Evolutionary conservation across 2,329 filamentous ascomycete species (phyloP).

Genomic region (Alternaria arborescens): DNA sequence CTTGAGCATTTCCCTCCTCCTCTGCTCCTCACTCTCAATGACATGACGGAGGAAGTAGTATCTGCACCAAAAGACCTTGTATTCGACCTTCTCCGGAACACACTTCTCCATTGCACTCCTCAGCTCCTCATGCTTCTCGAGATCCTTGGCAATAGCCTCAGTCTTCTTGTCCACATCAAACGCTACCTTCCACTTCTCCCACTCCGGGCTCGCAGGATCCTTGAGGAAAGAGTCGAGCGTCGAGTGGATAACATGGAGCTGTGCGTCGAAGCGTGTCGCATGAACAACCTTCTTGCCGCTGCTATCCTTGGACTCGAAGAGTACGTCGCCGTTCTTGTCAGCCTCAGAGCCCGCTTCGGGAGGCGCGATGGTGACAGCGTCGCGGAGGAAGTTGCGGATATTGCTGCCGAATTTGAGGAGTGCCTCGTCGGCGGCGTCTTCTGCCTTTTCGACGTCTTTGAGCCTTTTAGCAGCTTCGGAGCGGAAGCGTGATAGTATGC

Average conservation of each 20-base stretch:
- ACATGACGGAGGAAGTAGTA: conserved; percentile 96
- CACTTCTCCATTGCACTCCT: conserved; percentile 91
- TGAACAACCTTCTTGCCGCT: conserved; percentile 93
- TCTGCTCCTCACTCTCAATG: conserved; percentile 90
- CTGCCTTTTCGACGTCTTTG: conserved; percentile 88
- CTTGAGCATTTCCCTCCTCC: conserved; percentile 87
- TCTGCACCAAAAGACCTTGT: conserved; percentile 87
- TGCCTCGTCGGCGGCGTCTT: conserved; percentile 96
- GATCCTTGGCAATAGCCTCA: conserved; percentile 78
- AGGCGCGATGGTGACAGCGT: conserved; percentile 88
- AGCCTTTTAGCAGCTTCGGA: conserved; percentile 81
- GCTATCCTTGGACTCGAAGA: conserved; percentile 94
- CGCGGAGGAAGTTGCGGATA: conserved; percentile 85
- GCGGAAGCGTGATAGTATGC: conserved; percentile 79
- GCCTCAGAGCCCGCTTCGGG: conserved; percentile 63
- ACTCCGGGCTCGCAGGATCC: conserved; percentile 80
- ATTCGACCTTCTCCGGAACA: conserved; percentile 92
- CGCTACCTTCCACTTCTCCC: conserved; percentile 72
- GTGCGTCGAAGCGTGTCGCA: conserved; percentile 91
- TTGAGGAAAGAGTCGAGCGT: conserved; percentile 79
- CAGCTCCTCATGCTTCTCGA: conserved; percentile 87
- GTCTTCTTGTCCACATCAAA: conserved; percentile 89
- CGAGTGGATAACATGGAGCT: conserved; percentile 94
- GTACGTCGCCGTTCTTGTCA: conserved; percentile 63
- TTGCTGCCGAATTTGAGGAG: conserved; percentile 90